Conservation (phyloP, 495 filamentous ascomycete genomes). For the Evansstolkia leycettana region DNA sequence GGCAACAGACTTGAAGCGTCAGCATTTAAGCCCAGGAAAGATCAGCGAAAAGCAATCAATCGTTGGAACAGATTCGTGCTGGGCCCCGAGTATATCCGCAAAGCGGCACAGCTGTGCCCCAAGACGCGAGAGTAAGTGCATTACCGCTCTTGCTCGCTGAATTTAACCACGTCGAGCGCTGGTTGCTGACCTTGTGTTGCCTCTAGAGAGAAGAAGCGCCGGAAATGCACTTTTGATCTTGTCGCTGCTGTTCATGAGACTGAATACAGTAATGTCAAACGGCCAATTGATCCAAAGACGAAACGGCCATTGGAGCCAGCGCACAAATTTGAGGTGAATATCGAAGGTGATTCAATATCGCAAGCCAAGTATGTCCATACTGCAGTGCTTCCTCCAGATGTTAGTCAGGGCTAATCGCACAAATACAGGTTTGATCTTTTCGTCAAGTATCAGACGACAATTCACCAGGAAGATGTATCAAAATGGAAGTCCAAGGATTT, state of each 20-base stretch:
- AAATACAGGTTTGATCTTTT: conserved; percentile 49
- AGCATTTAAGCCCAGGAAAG: conserved; percentile 57
- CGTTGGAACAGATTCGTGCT: conserved; percentile 80
- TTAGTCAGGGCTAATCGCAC: not conserved
- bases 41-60: conserved; percentile 80
- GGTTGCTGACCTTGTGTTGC: not conserved
- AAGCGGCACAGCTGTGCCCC: conserved; percentile 61
- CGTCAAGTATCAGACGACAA: conserved; percentile 69
- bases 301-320: conserved; percentile 54
- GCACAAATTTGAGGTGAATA: conserved; percentile 64
- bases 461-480: conserved; percentile 62
- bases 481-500: conserved; percentile 62
- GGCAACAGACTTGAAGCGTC: conserved; percentile 50
- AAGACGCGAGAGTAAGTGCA: conserved; percentile 55
- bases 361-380: conserved; percentile 69
- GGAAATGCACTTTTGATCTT: conserved; percentile 65
- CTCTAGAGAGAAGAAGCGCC: conserved; percentile 55
- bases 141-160: not conserved
- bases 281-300: conserved; percentile 38
- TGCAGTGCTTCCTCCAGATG: not conserved
- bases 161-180: not conserved
- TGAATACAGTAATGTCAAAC: conserved; percentile 45
- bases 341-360: conserved; percentile 70
- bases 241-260: conserved; percentile 57
- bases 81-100: conserved; percentile 64